Percentiles rank a stretch among this genome's conserved stretches.
Evolutionary conservation across 306 rosid genomes (phyloP).

Genomic region (Inga oerstediana): DNA sequence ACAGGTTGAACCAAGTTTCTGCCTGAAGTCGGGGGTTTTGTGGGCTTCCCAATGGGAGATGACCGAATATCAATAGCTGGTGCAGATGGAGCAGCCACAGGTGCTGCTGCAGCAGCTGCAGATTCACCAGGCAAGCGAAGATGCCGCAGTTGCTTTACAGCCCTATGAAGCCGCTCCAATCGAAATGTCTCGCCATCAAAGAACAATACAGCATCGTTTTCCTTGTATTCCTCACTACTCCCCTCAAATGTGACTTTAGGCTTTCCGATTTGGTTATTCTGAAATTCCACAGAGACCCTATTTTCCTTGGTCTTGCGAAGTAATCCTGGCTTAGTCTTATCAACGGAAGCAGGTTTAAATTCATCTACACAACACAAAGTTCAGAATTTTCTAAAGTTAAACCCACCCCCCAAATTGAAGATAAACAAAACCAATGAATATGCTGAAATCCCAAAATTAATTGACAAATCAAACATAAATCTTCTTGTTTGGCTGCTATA

Average conservation of each 20-base stretch:
- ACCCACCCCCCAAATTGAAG: background rate
- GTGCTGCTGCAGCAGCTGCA: conserved; percentile 38
- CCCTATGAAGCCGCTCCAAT: conserved; percentile 75
- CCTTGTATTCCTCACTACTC: conserved; percentile 81
- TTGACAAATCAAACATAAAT: conserved; percentile 14
- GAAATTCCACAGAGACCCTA: conserved; percentile 82
- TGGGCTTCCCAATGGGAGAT: conserved; percentile 67
- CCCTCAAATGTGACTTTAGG: conserved; percentile 93
- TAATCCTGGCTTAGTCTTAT: conserved; percentile 72
- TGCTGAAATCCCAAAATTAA: background rate
- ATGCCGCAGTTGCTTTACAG: conserved; percentile 85
- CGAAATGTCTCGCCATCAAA: conserved; percentile 80
- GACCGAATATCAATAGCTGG: conserved; percentile 60
- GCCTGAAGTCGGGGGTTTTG: conserved; percentile 46
- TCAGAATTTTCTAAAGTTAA: conserved; percentile 24
- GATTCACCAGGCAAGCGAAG: conserved; percentile 85
- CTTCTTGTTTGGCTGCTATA: background rate
- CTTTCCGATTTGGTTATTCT: conserved; percentile 85
- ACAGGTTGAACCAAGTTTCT: conserved; percentile 65
- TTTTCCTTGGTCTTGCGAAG: conserved; percentile 83
- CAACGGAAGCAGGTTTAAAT: conserved; percentile 92
- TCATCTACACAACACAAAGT: conserved; percentile 62
- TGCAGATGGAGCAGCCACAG: conserved; percentile 44
- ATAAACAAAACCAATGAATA: background rate
- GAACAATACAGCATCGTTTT: conserved; percentile 83